Conservation (phyloP, 768 basidiomycete genomes). For the Dioszegia aurantiaca region DNA sequence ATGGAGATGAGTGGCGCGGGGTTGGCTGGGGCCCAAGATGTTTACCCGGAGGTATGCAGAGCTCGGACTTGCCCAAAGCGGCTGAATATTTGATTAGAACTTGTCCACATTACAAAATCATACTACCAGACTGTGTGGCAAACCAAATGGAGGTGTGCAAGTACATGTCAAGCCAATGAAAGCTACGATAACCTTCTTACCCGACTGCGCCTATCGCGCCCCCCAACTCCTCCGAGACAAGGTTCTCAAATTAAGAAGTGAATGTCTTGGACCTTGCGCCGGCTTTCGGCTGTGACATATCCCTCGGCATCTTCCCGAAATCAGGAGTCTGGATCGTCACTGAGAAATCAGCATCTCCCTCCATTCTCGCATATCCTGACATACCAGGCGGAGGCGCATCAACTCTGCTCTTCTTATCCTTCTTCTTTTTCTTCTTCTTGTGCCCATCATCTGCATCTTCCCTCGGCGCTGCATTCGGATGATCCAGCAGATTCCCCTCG, state of each 20-base stretch:
- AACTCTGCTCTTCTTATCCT: slow-evolving; percentile 26
- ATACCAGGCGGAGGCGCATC: slow-evolving; percentile 14
- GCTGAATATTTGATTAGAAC: background rate
- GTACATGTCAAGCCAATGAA: too few relatives aligned
- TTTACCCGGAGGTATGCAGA: background rate
- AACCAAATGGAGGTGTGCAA: too few relatives aligned
- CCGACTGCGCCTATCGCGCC: too few relatives aligned
- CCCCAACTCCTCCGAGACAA: background rate
- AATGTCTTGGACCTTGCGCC: slow-evolving; percentile 52
- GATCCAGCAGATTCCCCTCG: slow-evolving; percentile 70
- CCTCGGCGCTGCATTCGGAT: slow-evolving; percentile 33
- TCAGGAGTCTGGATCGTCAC: slow-evolving; percentile 26
- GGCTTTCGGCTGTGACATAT: slow-evolving; percentile 43
- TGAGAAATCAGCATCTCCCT: slow-evolving; percentile 9
- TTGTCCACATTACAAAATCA: background rate
- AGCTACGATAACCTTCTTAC: too few relatives aligned
- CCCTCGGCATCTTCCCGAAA: slow-evolving; percentile 44
- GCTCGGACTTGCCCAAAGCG: background rate
- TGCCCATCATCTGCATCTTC: slow-evolving; percentile 45
- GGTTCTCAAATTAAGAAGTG: slow-evolving; percentile 11
- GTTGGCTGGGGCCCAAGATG: background rate
- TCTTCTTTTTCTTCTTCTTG: slow-evolving; percentile 57
- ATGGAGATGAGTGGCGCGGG: background rate
- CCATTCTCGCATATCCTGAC: slow-evolving; percentile 3
- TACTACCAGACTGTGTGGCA: too few relatives aligned